Evolutionary conservation across 176 grass and related monocot species (phyloP), one percentile per base, ranked within the genome.

Genomic region (Oropetium thomaeum): DNA sequence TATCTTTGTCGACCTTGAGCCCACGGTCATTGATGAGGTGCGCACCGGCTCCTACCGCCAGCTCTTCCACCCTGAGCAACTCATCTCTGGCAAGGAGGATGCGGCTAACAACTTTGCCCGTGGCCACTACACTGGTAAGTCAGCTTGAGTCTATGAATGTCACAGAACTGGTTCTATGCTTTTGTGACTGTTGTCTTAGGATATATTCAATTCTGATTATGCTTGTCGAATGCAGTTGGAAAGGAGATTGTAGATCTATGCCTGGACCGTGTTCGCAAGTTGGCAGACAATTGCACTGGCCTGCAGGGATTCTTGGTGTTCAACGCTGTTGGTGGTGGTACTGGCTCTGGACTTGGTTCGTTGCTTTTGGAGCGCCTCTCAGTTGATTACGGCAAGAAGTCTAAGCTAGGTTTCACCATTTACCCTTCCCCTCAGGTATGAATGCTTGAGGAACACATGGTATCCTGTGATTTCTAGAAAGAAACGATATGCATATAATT

Each of bases 401-500:
- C 94, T 2, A 97, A 93, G 90, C 94, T 97, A 19, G 94, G 94
- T 28, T 97, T 97, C 88, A 97, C 94, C 58, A 97, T 97, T 69
- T 97, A 89, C 80, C 94, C 94, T 83, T 97, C 94, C 55, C 94
- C 94, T 53, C 94, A 97, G 83, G 94, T 93, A 79, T 44, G 38
- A 8, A 20, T 14, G 62, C 38, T 31, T 31, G 52, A 38, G 3
- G 0, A 59, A 26, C 61, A 42, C 20, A 58, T 52, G n/a, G 29
- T 61, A 31, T 62, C 28, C 20, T 66, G 15, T 23, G 4, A 13
- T 69, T 61, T 69, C 10, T 8, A 12, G 45, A 15, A 16, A 11
- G 23, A 32, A 53, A n/a, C n/a, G 12, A 9, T 17, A 0, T 9
- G 3, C 20, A 23, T 51, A 23, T 62, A 49, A 69, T 67, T 23